Conservation (phyloP, 2,329 filamentous ascomycete species). For the Penicillium palitans region DNA sequence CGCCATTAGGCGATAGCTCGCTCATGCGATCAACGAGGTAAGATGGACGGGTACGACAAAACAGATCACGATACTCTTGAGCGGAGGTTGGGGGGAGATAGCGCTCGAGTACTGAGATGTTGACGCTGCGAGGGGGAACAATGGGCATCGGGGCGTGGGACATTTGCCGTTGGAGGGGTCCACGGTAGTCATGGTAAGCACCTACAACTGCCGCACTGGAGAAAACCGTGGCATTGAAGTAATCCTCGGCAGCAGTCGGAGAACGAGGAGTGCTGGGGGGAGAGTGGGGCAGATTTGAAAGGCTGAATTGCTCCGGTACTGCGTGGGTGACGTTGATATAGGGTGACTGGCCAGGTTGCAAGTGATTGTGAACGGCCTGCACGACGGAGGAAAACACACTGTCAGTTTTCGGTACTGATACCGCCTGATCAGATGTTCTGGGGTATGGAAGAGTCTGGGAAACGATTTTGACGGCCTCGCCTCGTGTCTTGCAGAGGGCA, state of each 20-base stretch:
- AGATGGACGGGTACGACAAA: constrained; percentile 55
- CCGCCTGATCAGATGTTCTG: constrained; percentile 35
- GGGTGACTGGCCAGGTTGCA: constrained; percentile 52
- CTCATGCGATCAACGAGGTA: constrained; percentile 61
- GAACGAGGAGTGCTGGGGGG: constrained; percentile 59
- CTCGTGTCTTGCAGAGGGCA: constrained; percentile 36
- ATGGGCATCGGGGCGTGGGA: constrained; percentile 57
- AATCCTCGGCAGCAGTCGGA: constrained; percentile 55
- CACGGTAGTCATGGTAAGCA: constrained; percentile 57
- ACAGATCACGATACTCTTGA: constrained; percentile 61
- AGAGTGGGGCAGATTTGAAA: constrained; percentile 63
- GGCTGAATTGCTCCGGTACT: constrained; percentile 61
- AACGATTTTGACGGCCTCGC: constrained; percentile 56
- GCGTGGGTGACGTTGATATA: constrained; percentile 67
- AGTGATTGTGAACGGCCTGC: constrained; percentile 55
- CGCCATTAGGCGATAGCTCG: constrained; percentile 59
- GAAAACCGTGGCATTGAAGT: constrained; percentile 63
- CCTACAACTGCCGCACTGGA: constrained; percentile 61
- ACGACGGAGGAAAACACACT: constrained; percentile 57
- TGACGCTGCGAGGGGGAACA: constrained; percentile 60
- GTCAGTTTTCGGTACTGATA: constrained; percentile 31
- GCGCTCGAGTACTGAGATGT: constrained; percentile 62
- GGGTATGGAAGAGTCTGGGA: constrained; percentile 63
- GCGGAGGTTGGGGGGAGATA: constrained; percentile 64
- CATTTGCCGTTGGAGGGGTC: constrained; percentile 42